Base-by-base conservation (phyloP, 768 basidiomycete species). In the Mycena vitilis region DNA sequence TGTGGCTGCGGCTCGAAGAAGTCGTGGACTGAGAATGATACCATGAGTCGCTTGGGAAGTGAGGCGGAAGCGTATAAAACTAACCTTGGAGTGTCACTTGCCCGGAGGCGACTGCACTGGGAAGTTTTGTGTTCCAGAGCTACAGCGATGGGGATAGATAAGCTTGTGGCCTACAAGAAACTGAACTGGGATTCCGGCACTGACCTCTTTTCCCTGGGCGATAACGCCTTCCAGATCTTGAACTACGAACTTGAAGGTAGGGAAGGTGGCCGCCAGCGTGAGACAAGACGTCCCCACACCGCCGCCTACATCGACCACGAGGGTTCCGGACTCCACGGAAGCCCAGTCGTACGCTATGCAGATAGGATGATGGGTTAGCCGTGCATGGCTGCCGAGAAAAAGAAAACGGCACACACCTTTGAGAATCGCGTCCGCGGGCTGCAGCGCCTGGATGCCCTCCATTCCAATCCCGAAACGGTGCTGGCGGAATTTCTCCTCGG, bases 221-320 rank as follows among this genome's bases (percentile, higher is more conserved):
- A 86, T 83, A 1, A 90, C 88, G 4, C 82, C 80, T 5, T 82
- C 81, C 22, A 85, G 81, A 72, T 92, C 91, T 69, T 92, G 91
- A 30, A 92, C 82, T n/a, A 91, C 76, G 68, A 91, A 83, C 49
- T 82, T 81, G 63, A 88, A 71, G 16, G 57, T 48, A 7, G 83
- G 82, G 65, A 77, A 78, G 5, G 76, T 74, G n/a, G 76, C 75
- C 1, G 79, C 78, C 10, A 85, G 72, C 1, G 78, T 63, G 65
- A 84, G 71, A 25, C 78, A 76, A 0, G 79, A 75, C 6, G 81
- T 80, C 18, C 91, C 91, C 40, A 91, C 87, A 4, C 91, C 91
- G 16, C 91, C 91, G 2, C 91, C 91, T 4, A 92, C 89, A 63
- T 92, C 91, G 6, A 91, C 85, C 15, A 92, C 79, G 4, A 87